These are phyloP conservation scores for Brassica cretica DNA, from an alignment of 345 rosid genomes.

Conservation along the genomic window DNA sequence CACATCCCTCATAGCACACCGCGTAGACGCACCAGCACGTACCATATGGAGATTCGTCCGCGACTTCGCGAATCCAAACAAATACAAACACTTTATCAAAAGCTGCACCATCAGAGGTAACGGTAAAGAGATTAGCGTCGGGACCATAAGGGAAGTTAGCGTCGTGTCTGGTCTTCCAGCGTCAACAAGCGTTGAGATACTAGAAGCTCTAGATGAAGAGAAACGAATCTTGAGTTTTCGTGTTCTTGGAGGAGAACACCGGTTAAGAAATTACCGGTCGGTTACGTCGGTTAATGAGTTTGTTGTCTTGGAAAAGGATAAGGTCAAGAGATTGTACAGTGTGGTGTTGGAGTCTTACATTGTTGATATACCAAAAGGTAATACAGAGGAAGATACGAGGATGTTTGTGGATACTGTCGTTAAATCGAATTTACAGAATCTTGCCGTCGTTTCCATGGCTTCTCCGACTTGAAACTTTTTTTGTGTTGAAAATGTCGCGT, in stretches of 20 bases:
- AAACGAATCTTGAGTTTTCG: slow-evolving; percentile 32
- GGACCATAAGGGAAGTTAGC: slow-evolving; percentile 36
- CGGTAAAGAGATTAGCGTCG: slow-evolving; percentile 28
- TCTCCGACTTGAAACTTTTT: slow-evolving; percentile 25
- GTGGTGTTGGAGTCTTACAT: slow-evolving; percentile 39
- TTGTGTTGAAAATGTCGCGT: slow-evolving; percentile 17
- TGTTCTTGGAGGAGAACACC: slow-evolving; percentile 40
- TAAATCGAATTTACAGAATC: slow-evolving; percentile 36
- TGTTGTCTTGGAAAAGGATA: slow-evolving; percentile 10
- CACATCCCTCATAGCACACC: slow-evolving; percentile 37
- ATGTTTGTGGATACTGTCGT: slow-evolving; percentile 40
- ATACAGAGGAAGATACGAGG: slow-evolving; percentile 41
- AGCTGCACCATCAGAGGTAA: slow-evolving; percentile 34
- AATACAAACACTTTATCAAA: slow-evolving; percentile 40
- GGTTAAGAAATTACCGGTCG: slow-evolving; percentile 40
- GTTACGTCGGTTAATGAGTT: slow-evolving; percentile 41
- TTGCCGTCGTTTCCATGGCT: slow-evolving; percentile 28
- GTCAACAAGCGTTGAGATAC: slow-evolving; percentile 38
- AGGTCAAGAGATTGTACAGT: slow-evolving; percentile 22
- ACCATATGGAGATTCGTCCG: slow-evolving; percentile 37
- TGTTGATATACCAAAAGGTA: slow-evolving; percentile 42
- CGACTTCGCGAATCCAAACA: slow-evolving; percentile 33
- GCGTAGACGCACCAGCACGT: slow-evolving; percentile 34
- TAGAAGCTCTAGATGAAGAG: slow-evolving; percentile 36
- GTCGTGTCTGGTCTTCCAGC: slow-evolving; percentile 40